Evolutionary conservation across 805 yeast genomes (phyloP), one percentile per base, ranked within the genome.

Genomic region (Dipodascopsis uninucleata): DNA sequence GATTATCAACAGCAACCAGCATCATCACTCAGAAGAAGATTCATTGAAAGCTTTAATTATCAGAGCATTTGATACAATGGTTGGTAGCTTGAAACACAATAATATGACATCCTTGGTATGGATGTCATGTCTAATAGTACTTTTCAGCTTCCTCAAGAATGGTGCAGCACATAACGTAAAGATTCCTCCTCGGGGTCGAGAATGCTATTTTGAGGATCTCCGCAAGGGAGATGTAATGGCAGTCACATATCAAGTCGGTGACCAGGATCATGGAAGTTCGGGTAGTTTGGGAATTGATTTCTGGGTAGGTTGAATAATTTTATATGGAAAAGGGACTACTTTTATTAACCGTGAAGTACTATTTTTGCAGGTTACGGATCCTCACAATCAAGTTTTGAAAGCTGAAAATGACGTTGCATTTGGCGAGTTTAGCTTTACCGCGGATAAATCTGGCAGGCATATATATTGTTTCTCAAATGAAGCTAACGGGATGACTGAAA

Each of bases 381-480:
- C 78, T n/a, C 58, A 63, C 82, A 16, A 71, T 75, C 56, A 70
- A 78, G 31, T 63, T 79, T 20, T 69, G 71, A 55, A 68, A 75
- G 44, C 66, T 74, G 59, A 64, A 64, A 34, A 81, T 72, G 52
- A 47, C 47, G 77, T 77, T 10, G 80, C 93, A 20, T 95, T 88
- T 61, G 97, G 95, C 33, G 95, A 86, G 52, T 78, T 78, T 49
- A 71, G 79, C 12, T 66, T 85, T 49, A 76, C 71, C 47, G 90
- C 94, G 39, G 70, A 75, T 41, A 67, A 72, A 49, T 65, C 67
- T 44, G 97, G 97, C 42, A 83, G 81, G 62, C 84, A 79, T 70
- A 75, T 78, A 53, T 93, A 85, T 72, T 90, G 98, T 69, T 90
- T 90, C 72, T 79, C 90, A 56, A 90, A 93, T 66, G 96, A 88